Evolutionary conservation across 306 rosid genomes (phyloP).

Genomic region (Hippophae gyantsensis): DNA sequence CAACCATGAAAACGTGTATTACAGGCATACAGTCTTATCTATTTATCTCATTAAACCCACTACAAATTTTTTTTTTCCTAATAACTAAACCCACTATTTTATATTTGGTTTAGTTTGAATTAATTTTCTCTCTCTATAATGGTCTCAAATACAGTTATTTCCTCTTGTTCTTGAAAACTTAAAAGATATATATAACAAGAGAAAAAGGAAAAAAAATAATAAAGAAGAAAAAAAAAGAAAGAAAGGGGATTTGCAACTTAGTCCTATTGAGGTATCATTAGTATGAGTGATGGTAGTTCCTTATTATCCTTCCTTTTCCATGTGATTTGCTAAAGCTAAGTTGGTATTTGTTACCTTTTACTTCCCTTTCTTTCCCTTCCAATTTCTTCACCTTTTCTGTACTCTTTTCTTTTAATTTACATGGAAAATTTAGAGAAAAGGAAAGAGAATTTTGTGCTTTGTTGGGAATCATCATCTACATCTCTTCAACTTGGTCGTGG

Average conservation of each 20-base stretch:
- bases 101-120: slow-evolving; percentile 5
- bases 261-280: slow-evolving; percentile 23
- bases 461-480: slow-evolving; percentile 25
- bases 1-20: no score
- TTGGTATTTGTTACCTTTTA: slow-evolving; percentile 22
- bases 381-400: slow-evolving; percentile 1
- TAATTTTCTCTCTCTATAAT: slow-evolving; percentile 10
- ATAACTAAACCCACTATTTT: slow-evolving; percentile 3
- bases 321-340: slow-evolving; percentile 28
- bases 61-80: no score
- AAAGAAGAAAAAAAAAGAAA: not conserved
- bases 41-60: no score
- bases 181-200: slow-evolving; percentile 3
- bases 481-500: slow-evolving; percentile 20
- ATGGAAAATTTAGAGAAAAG: slow-evolving; percentile 25
- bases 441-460: slow-evolving; percentile 25
- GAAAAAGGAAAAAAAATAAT: not conserved
- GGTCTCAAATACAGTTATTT: slow-evolving; percentile 20
- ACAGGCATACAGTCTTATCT: no score
- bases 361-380: slow-evolving; percentile 17
- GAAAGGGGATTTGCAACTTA: slow-evolving; percentile 22
- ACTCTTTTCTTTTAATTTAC: slow-evolving; percentile 9
- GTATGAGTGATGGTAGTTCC: slow-evolving; percentile 27
- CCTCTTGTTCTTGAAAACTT: slow-evolving; percentile 18
- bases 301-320: slow-evolving; percentile 32